Percentiles rank a stretch among this genome's conserved stretches.
These are phyloP conservation scores for Periconia macrospinosa DNA, from an alignment of 2,329 filamentous ascomycete genomes.

Conservation along the genomic window DNA sequence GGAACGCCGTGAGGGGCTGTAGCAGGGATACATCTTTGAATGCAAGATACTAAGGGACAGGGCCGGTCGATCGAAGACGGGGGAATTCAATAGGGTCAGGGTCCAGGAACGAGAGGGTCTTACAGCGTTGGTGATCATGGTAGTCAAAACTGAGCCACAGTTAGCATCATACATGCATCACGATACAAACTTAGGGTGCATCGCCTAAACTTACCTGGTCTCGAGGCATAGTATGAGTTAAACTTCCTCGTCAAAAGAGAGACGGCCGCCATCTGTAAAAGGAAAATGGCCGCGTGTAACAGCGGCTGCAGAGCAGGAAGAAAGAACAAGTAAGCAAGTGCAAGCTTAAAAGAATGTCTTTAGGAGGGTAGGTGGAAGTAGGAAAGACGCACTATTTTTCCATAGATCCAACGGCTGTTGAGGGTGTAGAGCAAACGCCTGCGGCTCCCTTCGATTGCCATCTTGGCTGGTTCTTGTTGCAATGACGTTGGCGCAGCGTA, in stretches of 20 bases:
- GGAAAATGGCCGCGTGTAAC: slow-evolving; percentile 78
- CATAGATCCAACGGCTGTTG: slow-evolving; percentile 74
- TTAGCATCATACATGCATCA: slow-evolving; percentile 13
- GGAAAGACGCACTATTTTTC: slow-evolving; percentile 63
- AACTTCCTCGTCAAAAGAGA: slow-evolving; percentile 83
- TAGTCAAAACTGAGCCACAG: slow-evolving; percentile 73
- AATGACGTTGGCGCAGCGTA: neutral
- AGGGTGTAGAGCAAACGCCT: slow-evolving; percentile 66
- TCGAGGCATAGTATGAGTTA: slow-evolving; percentile 90
- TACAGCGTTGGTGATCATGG: slow-evolving; percentile 98
- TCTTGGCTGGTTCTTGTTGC: slow-evolving; percentile 14
- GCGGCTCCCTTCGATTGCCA: slow-evolving; percentile 44
- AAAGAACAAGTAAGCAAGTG: slow-evolving; percentile 1
- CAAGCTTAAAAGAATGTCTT: neutral
- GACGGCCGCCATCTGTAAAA: slow-evolving; percentile 86
- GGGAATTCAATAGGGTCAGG: neutral
- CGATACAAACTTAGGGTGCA: too few relatives aligned
- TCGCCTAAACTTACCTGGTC: slow-evolving; percentile 64
- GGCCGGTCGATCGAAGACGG: neutral
- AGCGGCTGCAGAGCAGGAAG: slow-evolving; percentile 67
- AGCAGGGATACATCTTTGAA: neutral
- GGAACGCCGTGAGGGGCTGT: neutral
- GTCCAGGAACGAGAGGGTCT: slow-evolving; percentile 30
- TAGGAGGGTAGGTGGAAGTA: neutral
- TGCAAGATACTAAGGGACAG: neutral